These are phyloP conservation scores for Kalanchoe fedtschenkoi DNA, from an alignment of 164 flowering plant genomes.

Conservation along the genomic window DNA sequence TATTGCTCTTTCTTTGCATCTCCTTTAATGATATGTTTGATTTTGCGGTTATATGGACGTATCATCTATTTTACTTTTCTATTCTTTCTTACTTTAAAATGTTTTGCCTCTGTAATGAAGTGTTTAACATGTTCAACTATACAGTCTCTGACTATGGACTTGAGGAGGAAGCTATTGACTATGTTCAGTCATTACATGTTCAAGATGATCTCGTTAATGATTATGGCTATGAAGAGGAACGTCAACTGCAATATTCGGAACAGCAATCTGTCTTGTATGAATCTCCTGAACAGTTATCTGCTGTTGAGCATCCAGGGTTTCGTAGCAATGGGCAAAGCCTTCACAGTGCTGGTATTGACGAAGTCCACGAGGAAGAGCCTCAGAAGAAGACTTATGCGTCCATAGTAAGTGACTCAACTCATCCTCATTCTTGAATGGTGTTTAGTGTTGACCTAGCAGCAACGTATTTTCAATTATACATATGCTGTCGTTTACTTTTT, in stretches of 20 bases:
- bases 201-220: neutral
- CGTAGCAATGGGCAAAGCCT: slow-evolving; percentile 9
- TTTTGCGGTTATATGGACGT: neutral
- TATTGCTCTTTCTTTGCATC: no score
- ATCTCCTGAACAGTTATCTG: neutral
- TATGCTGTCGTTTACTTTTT: no score
- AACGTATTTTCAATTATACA: no score
- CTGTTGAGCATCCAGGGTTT: slow-evolving; percentile 28
- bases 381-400: slow-evolving; percentile 91
- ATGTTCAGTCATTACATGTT: neutral
- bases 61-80: neutral
- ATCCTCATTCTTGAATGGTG: no score
- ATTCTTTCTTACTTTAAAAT: neutral
- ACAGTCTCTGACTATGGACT: slow-evolving; percentile 5
- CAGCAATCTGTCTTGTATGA: neutral
- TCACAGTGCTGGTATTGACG: slow-evolving; percentile 1
- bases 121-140: neutral
- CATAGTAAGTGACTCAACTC: slow-evolving; percentile 41
- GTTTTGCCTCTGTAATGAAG: neutral
- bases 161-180: slow-evolving; percentile 2
- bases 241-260: neutral
- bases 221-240: neutral
- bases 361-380: slow-evolving; percentile 47
- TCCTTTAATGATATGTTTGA: neutral
- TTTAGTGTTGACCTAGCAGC: no score